These are phyloP conservation scores for Phialophora macrospora DNA, from an alignment of 2,329 filamentous ascomycete genomes.

Conservation along the genomic window DNA sequence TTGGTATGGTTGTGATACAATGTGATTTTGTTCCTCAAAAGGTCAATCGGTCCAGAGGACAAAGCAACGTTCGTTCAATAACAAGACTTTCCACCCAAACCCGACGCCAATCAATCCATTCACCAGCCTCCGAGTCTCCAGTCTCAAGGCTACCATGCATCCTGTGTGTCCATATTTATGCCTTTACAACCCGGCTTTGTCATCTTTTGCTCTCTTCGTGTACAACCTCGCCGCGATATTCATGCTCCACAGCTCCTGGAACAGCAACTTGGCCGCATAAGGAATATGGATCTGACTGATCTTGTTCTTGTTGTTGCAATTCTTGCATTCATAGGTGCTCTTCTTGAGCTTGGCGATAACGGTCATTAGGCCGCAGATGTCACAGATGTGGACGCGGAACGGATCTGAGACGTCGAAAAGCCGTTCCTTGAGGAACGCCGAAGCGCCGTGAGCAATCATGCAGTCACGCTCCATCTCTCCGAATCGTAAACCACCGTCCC, in stretches of 20 bases:
- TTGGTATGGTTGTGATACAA: background rate
- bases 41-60: background rate
- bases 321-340: slow-evolving; percentile 92
- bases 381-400: slow-evolving; percentile 96
- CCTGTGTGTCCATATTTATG: background rate
- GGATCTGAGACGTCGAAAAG: slow-evolving; percentile 97
- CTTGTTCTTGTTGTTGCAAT: slow-evolving; percentile 98
- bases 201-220: slow-evolving; percentile 61
- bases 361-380: slow-evolving; percentile 98
- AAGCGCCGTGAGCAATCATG: slow-evolving; percentile 99
- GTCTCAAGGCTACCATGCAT: background rate
- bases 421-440: slow-evolving; percentile 94
- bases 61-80: background rate
- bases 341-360: slow-evolving; percentile 96
- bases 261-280: slow-evolving; percentile 95
- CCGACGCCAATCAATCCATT: background rate
- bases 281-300: slow-evolving; percentile 98
- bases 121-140: background rate
- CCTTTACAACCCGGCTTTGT: background rate
- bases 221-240: slow-evolving; percentile 98
- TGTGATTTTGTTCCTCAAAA: background rate
- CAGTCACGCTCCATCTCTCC: slow-evolving; percentile 99
- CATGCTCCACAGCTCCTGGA: slow-evolving; percentile 98
- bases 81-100: background rate
- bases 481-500: slow-evolving; percentile 97